Evolutionary conservation across 305 asterid genomes (phyloP), one percentile per base, ranked within the genome.

Genomic region (Galium porrigens): DNA sequence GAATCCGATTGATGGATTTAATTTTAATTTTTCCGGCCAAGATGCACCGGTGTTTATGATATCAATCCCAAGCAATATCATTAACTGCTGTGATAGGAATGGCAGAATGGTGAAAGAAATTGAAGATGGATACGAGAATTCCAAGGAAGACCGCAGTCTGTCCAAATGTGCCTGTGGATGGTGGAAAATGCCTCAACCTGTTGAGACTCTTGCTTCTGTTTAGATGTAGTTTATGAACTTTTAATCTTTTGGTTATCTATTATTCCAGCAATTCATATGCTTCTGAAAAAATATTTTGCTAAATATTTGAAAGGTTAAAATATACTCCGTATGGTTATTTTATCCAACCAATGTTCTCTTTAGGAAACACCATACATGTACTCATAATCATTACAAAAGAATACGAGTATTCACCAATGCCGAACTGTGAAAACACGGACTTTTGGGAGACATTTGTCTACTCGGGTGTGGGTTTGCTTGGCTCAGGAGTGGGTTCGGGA

Each of bases 351-450:
- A 55, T 25, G 6, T 27, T 25, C 60, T 55, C 60, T 55, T 11
- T 55, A 37, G 27, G 60, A 25, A 55, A 25, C 8, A 55, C 34
- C 20, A 20, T 57, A 30, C 41, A 57, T n/a, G 20, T 57, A 57
- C 41, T 14, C 34, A 1, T 6, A 18, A 4, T 46, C 12, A 3
- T 18, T 8, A 6, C 25, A 52, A 37, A 70, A 61, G 52, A 70
- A 46, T 33, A 33, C 69, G 41, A 58, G 48, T 33, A 56, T 33
- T 15, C 48, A 14, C 18, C 59, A 63, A 63, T 37, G 59, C 1
- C 63, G 8, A 32, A 56, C 32, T 12, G 20, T 29, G 62, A n/a
- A 58, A 46, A 64, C 9, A 44, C 59, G 29, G 30, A 68, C 36
- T 46, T 18, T 32, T 65, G 11, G 52, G 29, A 20, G 42, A 30